Evolutionary conservation across 2,329 filamentous ascomycete genomes (phyloP).

Genomic region (Colletotrichum sp.): DNA sequence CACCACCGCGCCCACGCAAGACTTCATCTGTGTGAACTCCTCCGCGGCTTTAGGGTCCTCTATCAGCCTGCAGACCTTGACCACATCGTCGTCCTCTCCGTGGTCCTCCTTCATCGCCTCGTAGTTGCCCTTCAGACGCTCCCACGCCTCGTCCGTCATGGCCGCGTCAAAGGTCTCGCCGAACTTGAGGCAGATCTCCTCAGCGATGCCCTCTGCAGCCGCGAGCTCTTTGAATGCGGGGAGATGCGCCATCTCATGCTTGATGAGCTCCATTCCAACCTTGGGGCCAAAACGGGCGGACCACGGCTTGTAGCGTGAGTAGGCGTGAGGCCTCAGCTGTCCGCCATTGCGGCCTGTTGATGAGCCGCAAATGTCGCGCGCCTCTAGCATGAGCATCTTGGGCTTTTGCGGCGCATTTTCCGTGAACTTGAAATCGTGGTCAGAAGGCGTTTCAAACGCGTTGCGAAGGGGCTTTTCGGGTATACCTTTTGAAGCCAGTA

Average conservation of each 20-base stretch:
- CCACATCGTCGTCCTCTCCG: neutral
- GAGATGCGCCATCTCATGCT: conserved; percentile 26
- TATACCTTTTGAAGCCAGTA: conserved; percentile 41
- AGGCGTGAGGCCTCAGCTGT: conserved; percentile 26
- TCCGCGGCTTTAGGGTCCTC: neutral
- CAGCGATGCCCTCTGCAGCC: neutral
- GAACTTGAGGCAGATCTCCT: neutral
- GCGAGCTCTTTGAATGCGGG: neutral
- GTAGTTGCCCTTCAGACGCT: neutral
- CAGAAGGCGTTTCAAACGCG: neutral
- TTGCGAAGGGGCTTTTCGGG: neutral
- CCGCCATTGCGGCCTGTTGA: conserved; percentile 41
- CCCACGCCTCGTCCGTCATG: neutral
- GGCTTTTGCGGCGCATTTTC: neutral
- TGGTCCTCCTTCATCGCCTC: neutral
- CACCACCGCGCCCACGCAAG: neutral
- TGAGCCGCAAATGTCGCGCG: conserved; percentile 38
- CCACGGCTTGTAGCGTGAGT: conserved; percentile 23
- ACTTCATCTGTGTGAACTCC: neutral
- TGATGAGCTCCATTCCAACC: conserved; percentile 26
- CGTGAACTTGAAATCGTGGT: neutral
- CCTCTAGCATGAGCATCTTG: conserved; percentile 37
- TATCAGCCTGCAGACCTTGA: neutral
- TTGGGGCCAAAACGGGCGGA: conserved; percentile 23
- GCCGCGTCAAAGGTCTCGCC: neutral